Base-by-base conservation (phyloP, 1,284 basidiomycete genomes). In the Kwoniella shivajii region DNA sequence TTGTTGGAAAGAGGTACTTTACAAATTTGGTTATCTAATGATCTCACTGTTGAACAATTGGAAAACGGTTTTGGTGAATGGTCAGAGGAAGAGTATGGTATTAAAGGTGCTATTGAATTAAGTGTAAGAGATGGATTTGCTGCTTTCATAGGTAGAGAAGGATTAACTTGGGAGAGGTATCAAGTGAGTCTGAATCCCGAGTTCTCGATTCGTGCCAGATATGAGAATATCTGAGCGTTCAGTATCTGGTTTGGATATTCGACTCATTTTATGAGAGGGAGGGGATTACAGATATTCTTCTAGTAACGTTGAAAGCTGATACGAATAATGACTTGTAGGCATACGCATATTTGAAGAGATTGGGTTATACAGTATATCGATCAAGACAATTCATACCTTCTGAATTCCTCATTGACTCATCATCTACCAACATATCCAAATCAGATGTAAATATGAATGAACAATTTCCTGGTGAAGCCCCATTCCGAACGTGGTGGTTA, bases 81-180 rank as follows among this genome's bases (percentile, higher is more conserved):
- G 68, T 66, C 66, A 10, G 79, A 72, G 46, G 69, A 73, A 30
- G 80, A 81, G 31, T 87, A 86, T 18, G 81, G 83, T 0, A 86
- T 90, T 0, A 89, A 92, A 84, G 88, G 85, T 31, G 89, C 93
- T 2, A 88, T 96, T 64, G 91, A 97, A 68, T 92, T 98, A 88
- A 88, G 85, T 52, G 90, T 94, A 4, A 90, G 95, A 74, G 91
- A 98, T 68, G 91, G 88, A 0, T 97, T 87, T 70, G 82, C 84
- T 0, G 85, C 88, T 65, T 87, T 95, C 84, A 86, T 96, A 57
- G 89, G 88, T 4, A 82, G 77, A 38, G 88, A 91, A 51, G 86
- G 84, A 26, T 73, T 94, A 31, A 89, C 88, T 0, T 78, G 91
- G 62, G 92, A 96, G 69, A 83, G 85, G 49, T 94, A 95, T 72